A percentile compares a stretch with the other conserved stretches of the same genome.
Conservation (phyloP, 805 yeast species). For the Saccharomycopsis olivae region DNA sequence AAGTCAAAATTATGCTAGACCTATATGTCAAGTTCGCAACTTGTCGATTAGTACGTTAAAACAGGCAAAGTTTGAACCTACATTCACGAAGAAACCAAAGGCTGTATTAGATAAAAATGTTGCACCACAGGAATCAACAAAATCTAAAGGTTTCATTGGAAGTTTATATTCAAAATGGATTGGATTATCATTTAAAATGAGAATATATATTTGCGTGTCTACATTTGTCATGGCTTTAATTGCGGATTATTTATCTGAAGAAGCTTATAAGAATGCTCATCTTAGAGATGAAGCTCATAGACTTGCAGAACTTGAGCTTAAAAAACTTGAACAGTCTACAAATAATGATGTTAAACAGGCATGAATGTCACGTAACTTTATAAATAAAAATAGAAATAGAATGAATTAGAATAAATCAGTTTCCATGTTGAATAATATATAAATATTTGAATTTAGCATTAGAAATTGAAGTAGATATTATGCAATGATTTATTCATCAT, state of each 20-base stretch:
- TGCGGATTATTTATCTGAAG: constrained; percentile 21
- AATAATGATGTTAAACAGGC: too few relatives aligned
- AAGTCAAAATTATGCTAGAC: too few relatives aligned
- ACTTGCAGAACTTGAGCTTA: constrained; percentile 17
- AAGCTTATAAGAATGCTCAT: constrained; percentile 14
- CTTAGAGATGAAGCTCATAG: constrained; percentile 18
- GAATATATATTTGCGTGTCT: constrained; percentile 23
- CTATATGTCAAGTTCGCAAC: too few relatives aligned
- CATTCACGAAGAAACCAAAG: neutral
- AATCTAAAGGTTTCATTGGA: neutral
- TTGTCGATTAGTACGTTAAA: too few relatives aligned
- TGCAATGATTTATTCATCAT: constrained; percentile 11
- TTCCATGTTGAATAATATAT: too few relatives aligned
- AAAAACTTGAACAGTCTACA: neutral
- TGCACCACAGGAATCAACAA: neutral
- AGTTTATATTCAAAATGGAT: constrained; percentile 17
- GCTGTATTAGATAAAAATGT: neutral
- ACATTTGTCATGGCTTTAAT: constrained; percentile 23
- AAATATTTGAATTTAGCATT: too few relatives aligned
- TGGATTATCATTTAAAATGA: constrained; percentile 20
- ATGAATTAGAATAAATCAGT: too few relatives aligned
- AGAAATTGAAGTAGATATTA: too few relatives aligned
- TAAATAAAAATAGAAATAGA: too few relatives aligned
- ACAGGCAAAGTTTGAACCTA: neutral
- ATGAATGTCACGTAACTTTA: too few relatives aligned